Evolutionary conservation across 2,329 filamentous ascomycete species (phyloP), one percentile per base, ranked within the genome.

Genomic region (Cladosporium phlei): DNA sequence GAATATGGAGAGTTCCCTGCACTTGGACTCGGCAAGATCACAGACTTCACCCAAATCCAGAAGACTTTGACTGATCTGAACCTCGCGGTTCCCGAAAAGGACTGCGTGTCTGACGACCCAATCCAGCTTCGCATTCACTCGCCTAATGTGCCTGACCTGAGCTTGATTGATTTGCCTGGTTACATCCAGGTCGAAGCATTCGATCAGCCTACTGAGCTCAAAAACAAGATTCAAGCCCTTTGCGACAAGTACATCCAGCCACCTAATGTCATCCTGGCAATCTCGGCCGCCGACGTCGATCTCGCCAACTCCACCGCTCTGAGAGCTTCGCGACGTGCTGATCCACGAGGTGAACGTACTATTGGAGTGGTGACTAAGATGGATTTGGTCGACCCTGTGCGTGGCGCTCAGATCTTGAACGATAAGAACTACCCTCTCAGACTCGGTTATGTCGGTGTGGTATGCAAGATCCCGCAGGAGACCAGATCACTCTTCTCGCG

Each of bases 341-440:
- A 98, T 60, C 93, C 93, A 1, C 78, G 93, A 51, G 93, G 93
- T 46, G 93, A 98, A 69, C 79, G 93, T 52, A 98, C 93, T 0
- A 98, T 98, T 61, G 93, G 93, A 34, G 93, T 98, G n/a, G 84
- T 98, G 32, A 98, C 93, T 3, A 98, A 98, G 71, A 96, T 98
- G 91, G 93, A 98, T 60, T 76, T 98, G 17, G 90, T 98, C 6
- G 91, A 97, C 56, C 78, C 93, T 3, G 72, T 75, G 6, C 82
- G 91, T 48, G 93, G 90, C 22, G 78, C 80, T 11, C 76, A 80
- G 27, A 88, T 98, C 24, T 74, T 98, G 16, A 83, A 77, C 20
- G 91, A 98, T 65, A 85, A 82, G 62, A 95, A 97, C 65, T 98
- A 98, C 61, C 91, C 93, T 30, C 75, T 98, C 22, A 80, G 93